These are phyloP conservation scores for Fagopyrum tataricum DNA, from an alignment of 148 eudicot genomes.

Conservation along the genomic window DNA sequence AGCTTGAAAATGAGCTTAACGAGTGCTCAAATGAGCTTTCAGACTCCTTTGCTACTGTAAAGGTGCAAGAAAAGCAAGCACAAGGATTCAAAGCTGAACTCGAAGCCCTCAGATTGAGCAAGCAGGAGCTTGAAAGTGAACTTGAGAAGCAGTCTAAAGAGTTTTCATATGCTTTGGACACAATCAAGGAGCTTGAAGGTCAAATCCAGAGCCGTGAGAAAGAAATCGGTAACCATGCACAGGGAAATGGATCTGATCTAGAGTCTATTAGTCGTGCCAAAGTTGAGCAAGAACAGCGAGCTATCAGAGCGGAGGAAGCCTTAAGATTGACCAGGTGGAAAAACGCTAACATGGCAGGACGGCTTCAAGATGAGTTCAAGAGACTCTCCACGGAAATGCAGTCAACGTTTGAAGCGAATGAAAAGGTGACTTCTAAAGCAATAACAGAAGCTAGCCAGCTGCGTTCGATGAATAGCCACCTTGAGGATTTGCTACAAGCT, in stretches of 20 bases:
- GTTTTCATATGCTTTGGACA: constrained; percentile 33
- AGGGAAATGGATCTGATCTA: constrained; percentile 69
- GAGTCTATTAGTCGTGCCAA: constrained; percentile 51
- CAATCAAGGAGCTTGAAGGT: constrained; percentile 49
- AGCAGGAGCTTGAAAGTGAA: constrained; percentile 58
- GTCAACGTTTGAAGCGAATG: constrained; percentile 70
- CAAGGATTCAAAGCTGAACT: constrained; percentile 18
- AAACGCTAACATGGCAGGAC: constrained; percentile 68
- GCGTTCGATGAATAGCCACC: constrained; percentile 39
- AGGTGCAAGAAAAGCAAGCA: constrained; percentile 26
- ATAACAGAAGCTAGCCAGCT: constrained; percentile 68
- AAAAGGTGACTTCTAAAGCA: constrained; percentile 62
- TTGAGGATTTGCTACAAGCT: constrained; percentile 50
- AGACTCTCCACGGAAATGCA: constrained; percentile 64
- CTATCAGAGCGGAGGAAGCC: constrained; percentile 72
- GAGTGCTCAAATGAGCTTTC: constrained; percentile 26
- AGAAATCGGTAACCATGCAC: constrained; percentile 59
- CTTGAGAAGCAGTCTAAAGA: constrained; percentile 43
- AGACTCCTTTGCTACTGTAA: constrained; percentile 21
- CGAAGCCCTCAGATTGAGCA: constrained; percentile 37
- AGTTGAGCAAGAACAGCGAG: constrained; percentile 84
- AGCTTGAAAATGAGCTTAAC: constrained; percentile 27
- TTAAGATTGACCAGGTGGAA: constrained; percentile 58
- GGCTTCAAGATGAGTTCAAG: constrained; percentile 81
- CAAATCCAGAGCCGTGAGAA: constrained; percentile 56